These are phyloP conservation scores for Gymnopus androsaceus DNA, from an alignment of 1,284 basidiomycete species.

Conservation along the genomic window DNA sequence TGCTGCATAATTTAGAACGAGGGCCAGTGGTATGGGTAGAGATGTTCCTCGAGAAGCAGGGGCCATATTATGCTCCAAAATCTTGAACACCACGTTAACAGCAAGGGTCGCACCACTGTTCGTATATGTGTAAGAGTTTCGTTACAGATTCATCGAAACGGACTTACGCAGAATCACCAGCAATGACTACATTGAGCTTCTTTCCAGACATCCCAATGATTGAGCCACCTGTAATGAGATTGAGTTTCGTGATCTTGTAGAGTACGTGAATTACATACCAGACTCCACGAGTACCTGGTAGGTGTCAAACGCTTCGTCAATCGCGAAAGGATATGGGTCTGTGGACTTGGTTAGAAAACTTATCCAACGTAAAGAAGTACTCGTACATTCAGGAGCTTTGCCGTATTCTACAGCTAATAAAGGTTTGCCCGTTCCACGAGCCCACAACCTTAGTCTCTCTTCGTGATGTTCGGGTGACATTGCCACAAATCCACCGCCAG, in stretches of 20 bases:
- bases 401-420: constrained; percentile 92
- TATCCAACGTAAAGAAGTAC: background rate
- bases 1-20: constrained; percentile 81
- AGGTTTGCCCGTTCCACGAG: constrained; percentile 74
- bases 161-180: constrained; percentile 91
- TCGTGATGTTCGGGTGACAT: constrained; percentile 97
- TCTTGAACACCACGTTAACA: constrained; percentile 80
- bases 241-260: background rate
- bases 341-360: constrained; percentile 11
- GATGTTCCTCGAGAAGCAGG: constrained; percentile 40
- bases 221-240: constrained; percentile 51
- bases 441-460: constrained; percentile 89
- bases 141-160: background rate
- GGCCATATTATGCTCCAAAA: constrained; percentile 68
- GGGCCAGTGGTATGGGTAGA: constrained; percentile 64
- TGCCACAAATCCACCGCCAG: constrained; percentile 94
- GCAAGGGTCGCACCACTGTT: constrained; percentile 83
- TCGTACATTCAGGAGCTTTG: constrained; percentile 92
- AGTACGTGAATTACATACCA: constrained; percentile 32
- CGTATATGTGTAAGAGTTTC: constrained; percentile 1
- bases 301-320: constrained; percentile 92
- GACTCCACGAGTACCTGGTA: constrained; percentile 85
- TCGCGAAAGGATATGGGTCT: constrained; percentile 95
- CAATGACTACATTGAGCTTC: constrained; percentile 73
- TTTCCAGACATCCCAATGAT: constrained; percentile 85